Evolutionary conservation across 768 basidiomycete genomes (phyloP).

Genomic region (Russula vinacea): DNA sequence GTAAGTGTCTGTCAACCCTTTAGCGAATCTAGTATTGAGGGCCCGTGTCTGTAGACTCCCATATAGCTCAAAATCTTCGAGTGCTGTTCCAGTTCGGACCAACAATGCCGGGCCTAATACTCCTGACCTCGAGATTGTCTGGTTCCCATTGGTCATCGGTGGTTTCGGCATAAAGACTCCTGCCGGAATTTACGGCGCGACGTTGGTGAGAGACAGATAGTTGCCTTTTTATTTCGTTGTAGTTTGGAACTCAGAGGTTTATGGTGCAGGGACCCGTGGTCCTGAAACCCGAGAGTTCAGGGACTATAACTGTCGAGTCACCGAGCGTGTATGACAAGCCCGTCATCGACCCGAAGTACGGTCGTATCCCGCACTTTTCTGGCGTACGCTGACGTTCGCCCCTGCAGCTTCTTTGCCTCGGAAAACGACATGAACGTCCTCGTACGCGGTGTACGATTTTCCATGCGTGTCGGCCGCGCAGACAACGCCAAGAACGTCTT

Average conservation of each 20-base stretch:
- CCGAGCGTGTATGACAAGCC: slow-evolving; percentile 22
- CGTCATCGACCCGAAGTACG: slow-evolving; percentile 26
- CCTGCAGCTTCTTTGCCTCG: slow-evolving; percentile 24
- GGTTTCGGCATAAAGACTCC: slow-evolving; percentile 12
- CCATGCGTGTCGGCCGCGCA: slow-evolving; percentile 17
- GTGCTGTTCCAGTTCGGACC: slow-evolving; percentile 5
- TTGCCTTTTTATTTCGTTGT: too few relatives aligned
- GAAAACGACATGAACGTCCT: slow-evolving; percentile 26
- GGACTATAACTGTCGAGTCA: slow-evolving; percentile 18
- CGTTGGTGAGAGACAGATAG: slow-evolving; percentile 10
- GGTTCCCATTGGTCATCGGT: slow-evolving; percentile 20
- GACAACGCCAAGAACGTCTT: slow-evolving; percentile 21
- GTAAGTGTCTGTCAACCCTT: background rate
- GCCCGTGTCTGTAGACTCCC: slow-evolving; percentile 12
- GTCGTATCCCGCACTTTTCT: background rate
- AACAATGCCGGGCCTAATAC: slow-evolving; percentile 22
- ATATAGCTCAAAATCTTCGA: slow-evolving; percentile 17
- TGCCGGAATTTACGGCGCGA: slow-evolving; percentile 17
- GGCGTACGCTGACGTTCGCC: background rate
- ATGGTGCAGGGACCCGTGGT: slow-evolving; percentile 12
- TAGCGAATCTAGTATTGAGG: background rate
- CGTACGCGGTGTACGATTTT: slow-evolving; percentile 26
- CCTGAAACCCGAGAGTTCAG: slow-evolving; percentile 26
- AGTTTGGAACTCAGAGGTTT: background rate
- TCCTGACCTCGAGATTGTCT: slow-evolving; percentile 25